These are phyloP conservation scores for Flaveria ramosissima DNA, from an alignment of 129 eudicot genomes.

Conservation along the genomic window DNA sequence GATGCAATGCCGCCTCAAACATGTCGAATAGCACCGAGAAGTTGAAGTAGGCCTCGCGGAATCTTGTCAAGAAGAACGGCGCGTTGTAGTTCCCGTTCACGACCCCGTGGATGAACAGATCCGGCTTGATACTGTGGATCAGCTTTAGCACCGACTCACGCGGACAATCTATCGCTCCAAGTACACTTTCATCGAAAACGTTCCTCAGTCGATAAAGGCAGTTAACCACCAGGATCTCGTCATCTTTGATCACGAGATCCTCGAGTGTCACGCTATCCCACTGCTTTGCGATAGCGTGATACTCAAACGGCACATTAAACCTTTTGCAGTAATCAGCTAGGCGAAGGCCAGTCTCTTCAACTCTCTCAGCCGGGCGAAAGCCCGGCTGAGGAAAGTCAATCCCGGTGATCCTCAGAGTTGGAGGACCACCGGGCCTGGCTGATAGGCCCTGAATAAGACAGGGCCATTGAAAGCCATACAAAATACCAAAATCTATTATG, in stretches of 20 bases:
- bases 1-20: slow-evolving; percentile 46
- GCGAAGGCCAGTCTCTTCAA: slow-evolving; percentile 68
- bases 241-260: slow-evolving; percentile 50
- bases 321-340: slow-evolving; percentile 56
- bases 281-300: slow-evolving; percentile 57
- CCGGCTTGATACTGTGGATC: slow-evolving; percentile 49
- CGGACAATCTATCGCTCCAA: slow-evolving; percentile 43
- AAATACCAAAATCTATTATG: slow-evolving; percentile 72
- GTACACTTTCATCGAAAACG: slow-evolving; percentile 56
- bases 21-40: slow-evolving; percentile 60
- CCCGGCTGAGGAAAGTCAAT: slow-evolving; percentile 79
- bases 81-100: slow-evolving; percentile 64
- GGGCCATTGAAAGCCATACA: slow-evolving; percentile 79
- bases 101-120: slow-evolving; percentile 57
- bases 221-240: slow-evolving; percentile 57
- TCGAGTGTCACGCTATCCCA: slow-evolving; percentile 58
- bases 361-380: slow-evolving; percentile 56
- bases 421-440: slow-evolving; percentile 55
- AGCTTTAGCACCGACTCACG: slow-evolving; percentile 63
- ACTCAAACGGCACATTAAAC: slow-evolving; percentile 70
- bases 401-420: slow-evolving; percentile 60
- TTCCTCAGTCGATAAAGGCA: slow-evolving; percentile 53
- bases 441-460: slow-evolving; percentile 60
- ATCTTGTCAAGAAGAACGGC: slow-evolving; percentile 64
- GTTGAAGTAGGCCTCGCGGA: slow-evolving; percentile 61